Evolutionary conservation across 306 rosid genomes (phyloP).

Genomic region (Malus orientalis): DNA sequence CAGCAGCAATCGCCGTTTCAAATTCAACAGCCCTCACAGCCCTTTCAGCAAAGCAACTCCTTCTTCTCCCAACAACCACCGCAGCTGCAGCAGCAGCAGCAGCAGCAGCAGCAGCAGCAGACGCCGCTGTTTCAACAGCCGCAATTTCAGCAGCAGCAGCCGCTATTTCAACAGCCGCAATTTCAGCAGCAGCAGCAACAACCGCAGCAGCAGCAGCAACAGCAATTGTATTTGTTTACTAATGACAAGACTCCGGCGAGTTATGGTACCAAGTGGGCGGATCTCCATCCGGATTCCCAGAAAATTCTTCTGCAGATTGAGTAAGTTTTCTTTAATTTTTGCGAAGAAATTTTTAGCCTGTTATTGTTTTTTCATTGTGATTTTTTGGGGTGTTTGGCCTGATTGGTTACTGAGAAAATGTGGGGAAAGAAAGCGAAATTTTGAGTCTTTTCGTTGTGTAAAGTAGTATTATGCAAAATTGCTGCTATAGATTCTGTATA

Average conservation of each 20-base stretch:
- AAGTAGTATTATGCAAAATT: background rate
- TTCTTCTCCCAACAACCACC: too few species aligned
- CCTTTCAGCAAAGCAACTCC: too few species aligned
- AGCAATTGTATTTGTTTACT: constrained; percentile 57
- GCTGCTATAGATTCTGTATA: background rate
- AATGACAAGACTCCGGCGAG: constrained; percentile 71
- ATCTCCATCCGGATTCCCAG: constrained; percentile 93
- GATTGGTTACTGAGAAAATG: background rate
- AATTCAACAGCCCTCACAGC: too few species aligned
- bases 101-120: too few species aligned
- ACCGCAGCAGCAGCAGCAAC: constrained; percentile 29
- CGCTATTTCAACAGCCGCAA: constrained; percentile 1
- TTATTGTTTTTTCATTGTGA: background rate
- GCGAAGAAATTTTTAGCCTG: background rate
- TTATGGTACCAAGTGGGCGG: constrained; percentile 86
- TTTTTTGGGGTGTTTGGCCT: background rate
- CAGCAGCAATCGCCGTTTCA: constrained; percentile 18
- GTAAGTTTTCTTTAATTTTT: constrained; percentile 26
- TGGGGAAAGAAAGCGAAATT: background rate
- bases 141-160: too few species aligned
- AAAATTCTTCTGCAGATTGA: constrained; percentile 81
- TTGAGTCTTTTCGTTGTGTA: background rate
- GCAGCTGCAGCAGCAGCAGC: too few species aligned
- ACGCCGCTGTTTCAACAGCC: too few species aligned
- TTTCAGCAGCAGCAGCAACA: constrained; percentile 27